These are phyloP conservation scores for Endoconidiophora laricicola DNA, from an alignment of 2,329 filamentous ascomycete genomes.

Conservation along the genomic window DNA sequence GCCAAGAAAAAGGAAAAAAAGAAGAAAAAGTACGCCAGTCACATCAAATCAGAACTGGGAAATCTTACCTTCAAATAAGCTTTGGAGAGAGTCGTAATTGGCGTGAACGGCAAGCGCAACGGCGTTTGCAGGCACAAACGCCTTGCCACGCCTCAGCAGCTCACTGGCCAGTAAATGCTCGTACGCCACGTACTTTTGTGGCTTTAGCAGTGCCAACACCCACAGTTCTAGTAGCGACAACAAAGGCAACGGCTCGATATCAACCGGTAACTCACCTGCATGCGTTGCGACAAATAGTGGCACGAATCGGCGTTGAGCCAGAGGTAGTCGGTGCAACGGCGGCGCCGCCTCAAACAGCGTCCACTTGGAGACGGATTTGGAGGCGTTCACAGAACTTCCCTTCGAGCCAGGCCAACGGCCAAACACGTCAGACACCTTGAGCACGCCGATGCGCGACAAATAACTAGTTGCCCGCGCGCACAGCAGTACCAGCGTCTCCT, in stretches of 20 bases:
- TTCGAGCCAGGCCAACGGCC: neutral
- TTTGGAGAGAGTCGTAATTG: slow-evolving; percentile 32
- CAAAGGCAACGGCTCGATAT: slow-evolving; percentile 30
- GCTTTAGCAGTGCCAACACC: slow-evolving; percentile 34
- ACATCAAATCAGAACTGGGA: neutral
- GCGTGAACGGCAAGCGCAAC: slow-evolving; percentile 21
- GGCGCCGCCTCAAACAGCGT: slow-evolving; percentile 28
- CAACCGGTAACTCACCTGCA: slow-evolving; percentile 28
- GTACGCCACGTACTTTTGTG: slow-evolving; percentile 27
- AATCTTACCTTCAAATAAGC: slow-evolving; percentile 30
- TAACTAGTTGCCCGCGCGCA: slow-evolving; percentile 29
- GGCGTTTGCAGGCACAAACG: slow-evolving; percentile 27
- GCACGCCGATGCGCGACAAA: slow-evolving; percentile 29
- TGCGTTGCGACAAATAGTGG: slow-evolving; percentile 36
- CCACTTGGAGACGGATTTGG: slow-evolving; percentile 23
- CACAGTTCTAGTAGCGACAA: slow-evolving; percentile 32
- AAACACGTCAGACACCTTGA: slow-evolving; percentile 30
- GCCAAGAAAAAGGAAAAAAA: neutral
- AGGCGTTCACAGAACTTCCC: no score
- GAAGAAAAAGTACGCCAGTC: neutral
- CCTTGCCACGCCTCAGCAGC: slow-evolving; percentile 25
- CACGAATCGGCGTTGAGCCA: slow-evolving; percentile 28
- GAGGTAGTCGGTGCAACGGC: slow-evolving; percentile 23
- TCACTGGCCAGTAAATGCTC: slow-evolving; percentile 33
- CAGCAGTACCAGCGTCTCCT: slow-evolving; percentile 29